phyloP scores from a whole-genome alignment of 2,329 filamentous ascomycete species.

The Sclerotinia borealis region DNA sequence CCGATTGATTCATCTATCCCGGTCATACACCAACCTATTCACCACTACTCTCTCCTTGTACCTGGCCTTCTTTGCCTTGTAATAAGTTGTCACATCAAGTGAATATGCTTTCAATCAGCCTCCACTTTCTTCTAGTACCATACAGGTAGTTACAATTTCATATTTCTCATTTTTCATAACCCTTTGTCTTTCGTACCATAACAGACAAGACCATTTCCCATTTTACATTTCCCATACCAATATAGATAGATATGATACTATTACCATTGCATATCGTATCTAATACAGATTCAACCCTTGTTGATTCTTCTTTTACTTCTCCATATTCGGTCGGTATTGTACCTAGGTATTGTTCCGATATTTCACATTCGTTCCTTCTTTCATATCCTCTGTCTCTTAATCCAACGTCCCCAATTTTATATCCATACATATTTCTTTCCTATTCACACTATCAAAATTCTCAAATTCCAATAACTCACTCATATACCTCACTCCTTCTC shows the following conservation, averaged over 20 bases:
- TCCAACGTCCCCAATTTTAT: conserved; percentile 6
- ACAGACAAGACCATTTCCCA: not conserved
- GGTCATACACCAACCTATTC: not conserved
- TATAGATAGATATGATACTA: no score
- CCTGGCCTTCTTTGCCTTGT: conserved; percentile 6
- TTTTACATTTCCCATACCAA: not conserved
- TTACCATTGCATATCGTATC: conserved; percentile 3
- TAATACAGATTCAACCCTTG: conserved; percentile 4
- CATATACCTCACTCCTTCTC: not conserved
- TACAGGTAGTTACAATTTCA: not conserved
- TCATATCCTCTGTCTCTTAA: not conserved
- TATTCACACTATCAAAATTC: not conserved
- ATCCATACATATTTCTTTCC: conserved; percentile 3
- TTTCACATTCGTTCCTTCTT: conserved; percentile 7
- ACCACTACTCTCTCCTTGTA: not conserved
- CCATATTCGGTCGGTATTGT: not conserved
- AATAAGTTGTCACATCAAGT: conserved; percentile 16
- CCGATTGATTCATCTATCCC: not conserved
- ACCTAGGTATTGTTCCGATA: conserved; percentile 7
- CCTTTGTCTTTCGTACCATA: conserved; percentile 3
- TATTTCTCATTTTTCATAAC: conserved; percentile 1
- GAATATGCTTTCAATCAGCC: conserved; percentile 6
- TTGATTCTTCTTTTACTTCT: conserved; percentile 5
- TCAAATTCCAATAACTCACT: not conserved
- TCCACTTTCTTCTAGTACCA: conserved; percentile 2